Base-by-base conservation (phyloP, 2,329 filamentous ascomycete genomes). In the Paecilomyces formosus region DNA sequence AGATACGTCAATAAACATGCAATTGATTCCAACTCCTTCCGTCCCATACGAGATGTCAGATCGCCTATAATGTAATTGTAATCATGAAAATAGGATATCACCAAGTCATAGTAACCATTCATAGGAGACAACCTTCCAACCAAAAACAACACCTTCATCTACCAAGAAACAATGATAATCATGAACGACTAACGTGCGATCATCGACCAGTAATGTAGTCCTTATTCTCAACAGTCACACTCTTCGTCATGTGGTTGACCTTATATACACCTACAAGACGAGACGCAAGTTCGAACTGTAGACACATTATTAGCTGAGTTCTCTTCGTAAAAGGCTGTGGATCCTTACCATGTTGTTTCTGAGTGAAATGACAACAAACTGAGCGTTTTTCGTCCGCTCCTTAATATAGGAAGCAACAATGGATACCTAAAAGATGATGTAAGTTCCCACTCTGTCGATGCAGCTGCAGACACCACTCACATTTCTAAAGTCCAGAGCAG, bases 321-420 rank as follows among this genome's bases (percentile, higher is more conserved):
- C 33, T n/a, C 31, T 30, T 39, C 54, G 22, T 15, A 45, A 56
- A 18, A 55, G 31, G 8, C 13, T 53, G 26, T 24, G n/a, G 3
- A 31, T 3, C 58, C 68, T 56, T 68, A 78, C 76, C 94, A 99
- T 99, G 80, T 99, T 99, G 78, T 99, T 99, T 69, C 94, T 84
- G 68, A 99, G 81, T 15, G 92, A 97, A 71, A 99, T 99, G 70
- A 99, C 94, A 67, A 99, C 94, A 74, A 99, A 99, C 72, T 99
- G 94, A 1, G 94, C 95, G 76, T 99, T 99, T 82, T 97, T 97
- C 61, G 94, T 99, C 57, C 94, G 84, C 79, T 99, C 94, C 79
- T 97, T 97, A 82, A 99, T 99, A 74, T 99, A 99, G 68, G 92
- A 94, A 59, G 94, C 94, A 53, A 99, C 94, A 70, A 99, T 99